phyloP scores from a whole-genome alignment of 2,329 filamentous ascomycete species.

The Dothidotthia symphoricarpi region DNA sequence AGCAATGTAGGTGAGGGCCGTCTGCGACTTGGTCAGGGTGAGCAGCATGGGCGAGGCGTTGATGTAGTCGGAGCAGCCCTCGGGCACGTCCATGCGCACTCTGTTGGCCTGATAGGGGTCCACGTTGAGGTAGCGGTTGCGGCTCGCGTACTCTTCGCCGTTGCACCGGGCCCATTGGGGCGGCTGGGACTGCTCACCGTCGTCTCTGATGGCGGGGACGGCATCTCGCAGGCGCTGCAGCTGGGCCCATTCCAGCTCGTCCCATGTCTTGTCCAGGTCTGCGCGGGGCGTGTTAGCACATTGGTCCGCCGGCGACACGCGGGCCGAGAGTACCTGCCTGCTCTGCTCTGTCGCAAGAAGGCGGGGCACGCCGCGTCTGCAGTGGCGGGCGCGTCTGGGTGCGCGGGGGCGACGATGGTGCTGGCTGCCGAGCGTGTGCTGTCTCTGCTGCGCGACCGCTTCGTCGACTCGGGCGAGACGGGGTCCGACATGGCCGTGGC shows the following conservation, averaged over 20 bases:
- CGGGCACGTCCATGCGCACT: slow-evolving; percentile 74
- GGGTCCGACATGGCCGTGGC: slow-evolving; percentile 31
- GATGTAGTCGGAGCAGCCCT: slow-evolving; percentile 58
- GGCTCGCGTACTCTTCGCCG: slow-evolving; percentile 55
- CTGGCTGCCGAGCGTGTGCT: slow-evolving; percentile 34
- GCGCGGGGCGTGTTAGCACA: slow-evolving; percentile 12
- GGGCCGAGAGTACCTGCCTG: slow-evolving; percentile 49
- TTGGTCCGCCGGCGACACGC: slow-evolving; percentile 3
- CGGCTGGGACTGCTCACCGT: slow-evolving; percentile 39
- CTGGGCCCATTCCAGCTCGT: slow-evolving; percentile 62
- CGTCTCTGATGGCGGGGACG: slow-evolving; percentile 25
- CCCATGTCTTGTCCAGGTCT: slow-evolving; percentile 62
- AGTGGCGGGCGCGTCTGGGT: slow-evolving; percentile 3
- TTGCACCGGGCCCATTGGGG: slow-evolving; percentile 58
- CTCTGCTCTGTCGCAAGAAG: slow-evolving; percentile 53
- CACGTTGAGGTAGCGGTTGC: slow-evolving; percentile 88
- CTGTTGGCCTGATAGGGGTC: slow-evolving; percentile 87
- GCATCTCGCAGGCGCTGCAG: slow-evolving; percentile 53
- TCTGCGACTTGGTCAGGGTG: slow-evolving; percentile 42
- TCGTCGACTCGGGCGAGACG: slow-evolving; percentile 39
- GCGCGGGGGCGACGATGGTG: slow-evolving; percentile 16
- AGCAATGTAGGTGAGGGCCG: slow-evolving; percentile 70
- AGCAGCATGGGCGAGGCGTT: slow-evolving; percentile 51
- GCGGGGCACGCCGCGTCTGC: slow-evolving; percentile 34
- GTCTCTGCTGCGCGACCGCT: slow-evolving; percentile 43